A percentile compares a stretch with the other conserved stretches of the same genome.
These are phyloP conservation scores for Symbiodinium pilosum DNA, from an alignment of 73 alveolate genomes.

Conservation along the genomic window DNA sequence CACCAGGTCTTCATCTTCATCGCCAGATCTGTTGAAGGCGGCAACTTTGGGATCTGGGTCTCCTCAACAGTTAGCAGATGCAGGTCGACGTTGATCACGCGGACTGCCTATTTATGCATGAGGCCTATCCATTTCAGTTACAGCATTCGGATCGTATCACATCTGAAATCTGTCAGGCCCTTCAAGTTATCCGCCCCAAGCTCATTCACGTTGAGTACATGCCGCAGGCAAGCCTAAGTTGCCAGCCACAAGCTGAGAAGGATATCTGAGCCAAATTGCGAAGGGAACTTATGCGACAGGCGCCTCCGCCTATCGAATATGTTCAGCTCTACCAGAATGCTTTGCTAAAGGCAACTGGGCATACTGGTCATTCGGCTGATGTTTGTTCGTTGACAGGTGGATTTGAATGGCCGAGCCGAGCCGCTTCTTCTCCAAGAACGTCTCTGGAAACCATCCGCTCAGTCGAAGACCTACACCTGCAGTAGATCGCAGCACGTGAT, in stretches of 20 bases:
- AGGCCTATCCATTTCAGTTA: background rate
- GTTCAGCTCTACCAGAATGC: slow-evolving; percentile 60
- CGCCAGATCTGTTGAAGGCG: slow-evolving; percentile 81
- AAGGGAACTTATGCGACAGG: background rate
- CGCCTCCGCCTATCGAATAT: slow-evolving; percentile 84
- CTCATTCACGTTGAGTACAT: slow-evolving; percentile 77
- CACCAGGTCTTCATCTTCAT: slow-evolving; percentile 33
- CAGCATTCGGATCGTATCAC: background rate
- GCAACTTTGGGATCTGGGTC: background rate
- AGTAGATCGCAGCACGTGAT: no score
- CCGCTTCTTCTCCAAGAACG: slow-evolving; percentile 69
- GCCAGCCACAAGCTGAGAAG: background rate
- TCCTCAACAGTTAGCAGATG: background rate
- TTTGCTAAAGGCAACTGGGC: slow-evolving; percentile 32
- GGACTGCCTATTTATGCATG: slow-evolving; percentile 67
- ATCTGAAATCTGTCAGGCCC: slow-evolving; percentile 27
- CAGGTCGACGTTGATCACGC: slow-evolving; percentile 91
- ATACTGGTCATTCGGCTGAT: no score
- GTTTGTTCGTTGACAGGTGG: slow-evolving; percentile 36
- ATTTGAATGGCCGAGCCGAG: slow-evolving; percentile 53
- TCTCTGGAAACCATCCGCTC: slow-evolving; percentile 90
- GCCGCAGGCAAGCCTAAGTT: slow-evolving; percentile 52
- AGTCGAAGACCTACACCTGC: background rate
- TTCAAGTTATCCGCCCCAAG: slow-evolving; percentile 65
- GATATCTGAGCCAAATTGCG: background rate